Evolutionary conservation across 805 yeast genomes (phyloP).

Genomic region (Starmerella bacillaris): DNA sequence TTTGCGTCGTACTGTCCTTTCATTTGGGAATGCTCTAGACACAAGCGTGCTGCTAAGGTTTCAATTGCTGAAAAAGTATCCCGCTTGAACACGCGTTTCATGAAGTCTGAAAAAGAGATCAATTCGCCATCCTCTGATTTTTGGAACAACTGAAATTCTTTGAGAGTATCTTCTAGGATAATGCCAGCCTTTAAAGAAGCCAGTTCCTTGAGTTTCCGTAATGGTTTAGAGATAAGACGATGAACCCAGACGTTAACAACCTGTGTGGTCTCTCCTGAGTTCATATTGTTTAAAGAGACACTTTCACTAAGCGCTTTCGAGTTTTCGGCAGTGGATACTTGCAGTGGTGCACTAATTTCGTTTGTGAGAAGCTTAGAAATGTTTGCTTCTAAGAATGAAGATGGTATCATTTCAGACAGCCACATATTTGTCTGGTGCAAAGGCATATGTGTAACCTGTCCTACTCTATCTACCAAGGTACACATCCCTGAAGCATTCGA

Average conservation of each 20-base stretch:
- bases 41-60: not conserved
- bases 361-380: not conserved
- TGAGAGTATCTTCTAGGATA: not conserved
- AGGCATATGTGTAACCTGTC: not conserved
- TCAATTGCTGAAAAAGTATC: not conserved
- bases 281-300: no score
- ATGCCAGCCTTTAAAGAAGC: not conserved
- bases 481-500: constrained; percentile 3
- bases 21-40: not conserved
- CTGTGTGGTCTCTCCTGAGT: no score
- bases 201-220: not conserved
- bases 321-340: no score
- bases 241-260: not conserved
- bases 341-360: not conserved
- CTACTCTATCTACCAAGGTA: constrained; percentile 9
- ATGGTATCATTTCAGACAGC: not conserved
- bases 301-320: no score
- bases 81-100: not conserved
- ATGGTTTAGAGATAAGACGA: not conserved
- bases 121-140: not conserved
- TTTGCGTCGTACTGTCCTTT: not conserved
- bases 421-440: not conserved
- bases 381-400: not conserved
- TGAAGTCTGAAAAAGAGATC: not conserved
- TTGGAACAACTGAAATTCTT: no score